These are phyloP conservation scores for Scytalidium sp. DNA, from an alignment of 2,329 filamentous ascomycete species.

Conservation along the genomic window DNA sequence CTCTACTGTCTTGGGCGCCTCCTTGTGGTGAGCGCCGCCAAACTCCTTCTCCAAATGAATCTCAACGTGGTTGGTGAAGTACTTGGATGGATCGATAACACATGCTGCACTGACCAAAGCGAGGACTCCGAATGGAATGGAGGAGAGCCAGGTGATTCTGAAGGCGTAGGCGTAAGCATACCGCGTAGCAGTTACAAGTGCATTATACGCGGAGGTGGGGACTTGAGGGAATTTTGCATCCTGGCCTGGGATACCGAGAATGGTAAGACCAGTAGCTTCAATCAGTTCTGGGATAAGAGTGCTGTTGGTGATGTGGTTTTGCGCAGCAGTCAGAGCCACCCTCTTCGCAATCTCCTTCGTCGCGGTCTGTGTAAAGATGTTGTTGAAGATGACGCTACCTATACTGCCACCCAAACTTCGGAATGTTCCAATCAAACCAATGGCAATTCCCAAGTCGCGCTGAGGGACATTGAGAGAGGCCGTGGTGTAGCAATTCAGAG, in stretches of 20 bases:
- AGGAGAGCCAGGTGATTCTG: slow-evolving; percentile 31
- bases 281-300: slow-evolving; percentile 19
- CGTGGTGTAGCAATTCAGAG: slow-evolving; percentile 36
- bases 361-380: slow-evolving; percentile 24
- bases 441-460: slow-evolving; percentile 43
- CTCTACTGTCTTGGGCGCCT: not conserved
- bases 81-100: slow-evolving; percentile 11
- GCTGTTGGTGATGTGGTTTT: slow-evolving; percentile 16
- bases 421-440: slow-evolving; percentile 44
- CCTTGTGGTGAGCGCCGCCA: not conserved
- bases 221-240: slow-evolving; percentile 27
- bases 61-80: slow-evolving; percentile 14
- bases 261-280: slow-evolving; percentile 14
- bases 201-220: slow-evolving; percentile 22
- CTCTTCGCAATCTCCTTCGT: slow-evolving; percentile 8
- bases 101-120: slow-evolving; percentile 28
- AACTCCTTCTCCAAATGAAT: slow-evolving; percentile 9
- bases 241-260: slow-evolving; percentile 26
- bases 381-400: slow-evolving; percentile 33
- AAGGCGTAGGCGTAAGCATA: slow-evolving; percentile 32
- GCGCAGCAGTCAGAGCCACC: slow-evolving; percentile 11
- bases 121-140: slow-evolving; percentile 33
- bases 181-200: slow-evolving; percentile 27
- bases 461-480: slow-evolving; percentile 43
- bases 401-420: slow-evolving; percentile 38